Conservation (phyloP, 352 stramenopile species). For the Phytopythium kandeliae region DNA sequence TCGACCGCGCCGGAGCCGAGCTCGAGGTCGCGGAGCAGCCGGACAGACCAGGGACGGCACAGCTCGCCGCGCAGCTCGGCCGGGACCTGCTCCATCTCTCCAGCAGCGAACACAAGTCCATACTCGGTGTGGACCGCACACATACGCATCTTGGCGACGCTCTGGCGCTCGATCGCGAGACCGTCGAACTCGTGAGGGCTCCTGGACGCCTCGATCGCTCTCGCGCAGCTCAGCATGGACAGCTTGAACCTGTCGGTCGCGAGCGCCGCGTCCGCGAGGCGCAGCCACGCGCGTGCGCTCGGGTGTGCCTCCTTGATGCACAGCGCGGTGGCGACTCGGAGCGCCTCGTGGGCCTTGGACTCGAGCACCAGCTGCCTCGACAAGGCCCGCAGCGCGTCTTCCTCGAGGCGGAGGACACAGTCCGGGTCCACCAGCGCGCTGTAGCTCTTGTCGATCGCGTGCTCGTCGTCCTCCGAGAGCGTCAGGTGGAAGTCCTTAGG, state of each 20-base stretch:
- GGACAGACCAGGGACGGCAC: slow-evolving; percentile 18
- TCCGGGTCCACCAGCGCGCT: slow-evolving; percentile 15
- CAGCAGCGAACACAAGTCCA: slow-evolving; percentile 20
- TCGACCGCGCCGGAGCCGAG: not conserved
- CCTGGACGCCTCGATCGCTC: slow-evolving; percentile 7
- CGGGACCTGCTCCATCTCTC: slow-evolving; percentile 24
- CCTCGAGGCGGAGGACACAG: slow-evolving; percentile 13
- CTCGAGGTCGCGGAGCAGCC: not conserved
- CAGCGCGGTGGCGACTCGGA: slow-evolving; percentile 23
- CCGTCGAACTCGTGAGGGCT: not conserved
- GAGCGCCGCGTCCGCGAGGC: slow-evolving; percentile 25
- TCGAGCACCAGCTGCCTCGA: slow-evolving; percentile 26
- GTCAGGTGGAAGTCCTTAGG: slow-evolving; percentile 54
- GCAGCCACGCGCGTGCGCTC: slow-evolving; percentile 23
- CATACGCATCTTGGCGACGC: slow-evolving; percentile 11
- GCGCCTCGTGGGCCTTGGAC: slow-evolving; percentile 10
- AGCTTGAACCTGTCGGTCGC: slow-evolving; percentile 18
- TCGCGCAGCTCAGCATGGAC: slow-evolving; percentile 31
- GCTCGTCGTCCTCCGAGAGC: slow-evolving; percentile 31
- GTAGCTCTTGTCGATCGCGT: slow-evolving; percentile 46
- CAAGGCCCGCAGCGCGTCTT: slow-evolving; percentile 23
- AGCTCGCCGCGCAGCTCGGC: slow-evolving; percentile 11
- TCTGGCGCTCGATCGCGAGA: slow-evolving; percentile 12
- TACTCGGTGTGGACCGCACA: slow-evolving; percentile 26
- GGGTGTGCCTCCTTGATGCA: slow-evolving; percentile 5